These are phyloP conservation scores for Gentiana macrophylla DNA, from an alignment of 257 asterid genomes.

Conservation along the genomic window DNA sequence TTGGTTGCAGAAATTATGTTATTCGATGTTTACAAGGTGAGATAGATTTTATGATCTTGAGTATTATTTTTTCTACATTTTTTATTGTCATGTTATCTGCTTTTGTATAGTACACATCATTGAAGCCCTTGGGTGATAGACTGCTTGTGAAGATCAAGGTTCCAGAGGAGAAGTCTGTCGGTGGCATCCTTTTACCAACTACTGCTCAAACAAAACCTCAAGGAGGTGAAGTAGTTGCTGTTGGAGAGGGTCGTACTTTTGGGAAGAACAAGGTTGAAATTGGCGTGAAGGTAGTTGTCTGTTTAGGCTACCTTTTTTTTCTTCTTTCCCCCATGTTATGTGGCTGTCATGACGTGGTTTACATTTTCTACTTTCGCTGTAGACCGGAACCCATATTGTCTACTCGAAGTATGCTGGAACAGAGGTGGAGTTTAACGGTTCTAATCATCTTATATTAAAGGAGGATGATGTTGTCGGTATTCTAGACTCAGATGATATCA, in stretches of 20 bases:
- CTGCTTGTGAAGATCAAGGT: conserved; percentile 68
- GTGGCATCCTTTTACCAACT: conserved; percentile 84
- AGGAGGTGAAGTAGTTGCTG: conserved; percentile 92
- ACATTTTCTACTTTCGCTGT: conserved; percentile 1
- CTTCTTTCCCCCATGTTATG: not conserved
- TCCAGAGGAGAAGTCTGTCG: conserved; percentile 78
- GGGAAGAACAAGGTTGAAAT: conserved; percentile 73
- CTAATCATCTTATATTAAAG: conserved; percentile 71
- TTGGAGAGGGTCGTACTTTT: conserved; percentile 84
- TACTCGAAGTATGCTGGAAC: conserved; percentile 96
- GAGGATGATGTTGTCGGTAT: conserved; percentile 91
- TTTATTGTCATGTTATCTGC: conserved; percentile 4
- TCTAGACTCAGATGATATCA: conserved; percentile 77
- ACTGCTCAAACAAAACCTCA: conserved; percentile 58
- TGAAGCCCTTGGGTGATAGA: conserved; percentile 94
- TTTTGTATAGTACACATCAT: conserved; percentile 66
- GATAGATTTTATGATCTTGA: no score
- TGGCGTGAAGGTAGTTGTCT: conserved; percentile 49
- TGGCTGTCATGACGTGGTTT: not conserved
- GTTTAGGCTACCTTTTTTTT: not conserved
- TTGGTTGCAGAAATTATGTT: no score
- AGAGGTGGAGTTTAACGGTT: conserved; percentile 82
- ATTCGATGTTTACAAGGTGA: no score
- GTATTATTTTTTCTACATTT: not conserved
- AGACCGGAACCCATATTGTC: conserved; percentile 78